phyloP scores from a whole-genome alignment of 306 rosid species.

The Hylodesmum podocarpum region DNA sequence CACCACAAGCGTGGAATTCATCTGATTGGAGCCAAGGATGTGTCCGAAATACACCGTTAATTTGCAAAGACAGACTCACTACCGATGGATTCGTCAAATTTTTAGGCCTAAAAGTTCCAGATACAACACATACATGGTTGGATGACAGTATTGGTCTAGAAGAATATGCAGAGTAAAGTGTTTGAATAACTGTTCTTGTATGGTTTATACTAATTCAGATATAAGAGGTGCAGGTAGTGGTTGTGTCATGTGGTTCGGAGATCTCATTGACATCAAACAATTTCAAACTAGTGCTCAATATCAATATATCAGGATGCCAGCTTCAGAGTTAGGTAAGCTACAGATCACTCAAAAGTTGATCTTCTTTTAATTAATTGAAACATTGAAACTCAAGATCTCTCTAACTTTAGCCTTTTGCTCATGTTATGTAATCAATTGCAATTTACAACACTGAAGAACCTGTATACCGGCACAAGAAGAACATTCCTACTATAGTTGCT shows the following conservation, averaged over 20 bases:
- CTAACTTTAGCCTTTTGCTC: not conserved
- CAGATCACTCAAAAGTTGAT: too few relatives aligned
- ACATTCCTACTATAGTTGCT: not conserved
- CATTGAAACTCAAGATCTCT: not conserved
- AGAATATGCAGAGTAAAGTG: slow-evolving; percentile 56
- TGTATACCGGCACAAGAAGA: not conserved
- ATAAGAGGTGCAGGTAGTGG: slow-evolving; percentile 60
- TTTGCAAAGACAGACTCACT: slow-evolving; percentile 6
- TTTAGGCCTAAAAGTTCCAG: slow-evolving; percentile 49
- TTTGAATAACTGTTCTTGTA: slow-evolving; percentile 62
- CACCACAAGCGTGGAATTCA: not conserved
- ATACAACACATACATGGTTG: slow-evolving; percentile 48
- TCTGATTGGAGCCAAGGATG: slow-evolving; percentile 31
- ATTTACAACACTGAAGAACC: not conserved
- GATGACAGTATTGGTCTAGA: slow-evolving; percentile 38
- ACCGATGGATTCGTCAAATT: slow-evolving; percentile 25
- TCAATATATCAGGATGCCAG: slow-evolving; percentile 37
- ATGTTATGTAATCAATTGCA: not conserved
- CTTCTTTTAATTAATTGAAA: too few relatives aligned
- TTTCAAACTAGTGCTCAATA: slow-evolving; percentile 43
- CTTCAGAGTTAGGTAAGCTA: not conserved
- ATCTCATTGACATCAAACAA: slow-evolving; percentile 50
- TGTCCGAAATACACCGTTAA: not conserved
- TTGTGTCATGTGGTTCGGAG: slow-evolving; percentile 70
- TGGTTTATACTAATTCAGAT: slow-evolving; percentile 57